Conservation (phyloP, 2,329 filamentous ascomycete species). For the Diatrype stigma region DNA sequence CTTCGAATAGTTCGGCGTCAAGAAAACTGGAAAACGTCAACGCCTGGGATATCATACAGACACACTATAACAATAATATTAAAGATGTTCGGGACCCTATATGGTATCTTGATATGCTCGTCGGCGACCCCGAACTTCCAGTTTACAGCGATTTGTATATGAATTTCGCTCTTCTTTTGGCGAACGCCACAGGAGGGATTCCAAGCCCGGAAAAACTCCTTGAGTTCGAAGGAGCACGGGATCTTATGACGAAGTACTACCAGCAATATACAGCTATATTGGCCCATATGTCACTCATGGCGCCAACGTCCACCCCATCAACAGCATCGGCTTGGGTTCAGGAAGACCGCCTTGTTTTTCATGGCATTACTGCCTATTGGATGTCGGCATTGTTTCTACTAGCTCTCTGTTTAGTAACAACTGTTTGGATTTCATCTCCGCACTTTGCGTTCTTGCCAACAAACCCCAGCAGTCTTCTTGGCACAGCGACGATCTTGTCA, state of each 20-base stretch:
- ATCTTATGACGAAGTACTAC: conserved; percentile 25
- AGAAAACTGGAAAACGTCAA: neutral
- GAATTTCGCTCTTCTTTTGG: neutral
- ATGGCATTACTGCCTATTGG: too few relatives aligned
- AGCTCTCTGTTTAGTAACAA: too few relatives aligned
- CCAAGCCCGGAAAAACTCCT: neutral
- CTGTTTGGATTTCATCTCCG: too few relatives aligned
- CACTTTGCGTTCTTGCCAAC: too few relatives aligned
- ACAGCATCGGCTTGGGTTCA: neutral
- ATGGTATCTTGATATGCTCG: conserved; percentile 24
- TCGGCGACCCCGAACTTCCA: conserved; percentile 16
- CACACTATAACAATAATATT: too few relatives aligned
- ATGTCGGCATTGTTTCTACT: too few relatives aligned
- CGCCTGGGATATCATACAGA: conserved; percentile 9
- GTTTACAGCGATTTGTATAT: neutral
- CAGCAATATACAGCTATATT: conserved; percentile 23
- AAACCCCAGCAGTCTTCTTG: too few relatives aligned
- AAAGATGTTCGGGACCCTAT: too few relatives aligned
- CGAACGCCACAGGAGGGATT: neutral
- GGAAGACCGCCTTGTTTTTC: too few relatives aligned
- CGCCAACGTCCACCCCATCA: conserved; percentile 27
- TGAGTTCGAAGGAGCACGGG: neutral
- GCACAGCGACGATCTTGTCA: too few relatives aligned
- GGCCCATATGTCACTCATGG: conserved; percentile 22
- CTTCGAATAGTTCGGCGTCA: neutral